Evolutionary conservation across 331 rosid genomes (phyloP), one percentile per base, ranked within the genome.

Genomic region (Acacia concinna): DNA sequence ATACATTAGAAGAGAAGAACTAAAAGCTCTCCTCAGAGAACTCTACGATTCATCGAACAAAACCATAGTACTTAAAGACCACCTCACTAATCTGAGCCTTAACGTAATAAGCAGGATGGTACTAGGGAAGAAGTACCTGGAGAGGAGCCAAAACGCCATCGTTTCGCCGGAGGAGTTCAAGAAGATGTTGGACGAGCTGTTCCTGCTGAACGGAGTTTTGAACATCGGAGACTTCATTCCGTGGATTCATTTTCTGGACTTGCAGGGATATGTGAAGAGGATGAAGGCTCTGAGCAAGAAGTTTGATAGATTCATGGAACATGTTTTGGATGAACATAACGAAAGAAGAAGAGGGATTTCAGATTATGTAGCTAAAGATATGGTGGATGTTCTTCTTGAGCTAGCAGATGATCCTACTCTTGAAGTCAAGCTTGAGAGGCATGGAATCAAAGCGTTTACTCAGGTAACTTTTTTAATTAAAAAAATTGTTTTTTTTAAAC

Each of bases 81-180:
- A 82, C 3, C 94, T 93, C 27, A 66, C 93, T 0, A 81, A n/a
- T 8, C 47, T 91, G 60, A 89, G 91, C 41, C 84, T 91, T 13
- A 93, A 93, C 65, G 90, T 93, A 20, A 93, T 93, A 21, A 91
- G 97, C 72, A 83, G 97, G 5, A 93, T 91, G 97, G 97, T 88
- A 68, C 49, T 93, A 23, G 97, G 97, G 47, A 93, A 88, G 70
- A 93, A 90, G 75, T 93, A 88, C 83, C 47, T 80, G 0, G 86
- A 87, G 65, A 67, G 83, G 8, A 20, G 80, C 0, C 51, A 84
- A 25, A 65, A 87, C 56, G 1, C 85, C 9, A 12, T 80, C 9
- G 87, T 91, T 76, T 81, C 87, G 0, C 97, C 97, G 0, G 85
- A 85, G 0, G 98, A 93, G 84, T 91, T 93, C 78, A 91, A 87